Base-by-base conservation (phyloP, 2,329 filamentous ascomycete genomes). In the Aureobasidium sp. region DNA sequence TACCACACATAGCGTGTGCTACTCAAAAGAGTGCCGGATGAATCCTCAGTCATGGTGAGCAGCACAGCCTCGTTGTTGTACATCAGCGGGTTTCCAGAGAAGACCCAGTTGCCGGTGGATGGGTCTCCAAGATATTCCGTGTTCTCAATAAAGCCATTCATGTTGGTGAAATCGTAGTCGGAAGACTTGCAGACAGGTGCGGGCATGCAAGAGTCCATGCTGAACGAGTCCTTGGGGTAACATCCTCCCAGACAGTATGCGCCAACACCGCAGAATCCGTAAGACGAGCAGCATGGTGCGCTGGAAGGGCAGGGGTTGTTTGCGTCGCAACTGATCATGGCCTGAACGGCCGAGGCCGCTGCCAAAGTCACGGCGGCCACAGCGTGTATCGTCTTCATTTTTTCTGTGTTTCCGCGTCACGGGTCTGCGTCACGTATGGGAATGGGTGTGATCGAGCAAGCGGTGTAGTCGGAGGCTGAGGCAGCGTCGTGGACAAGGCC, bases 191-290 rank as follows among this genome's bases (percentile, higher is more conserved):
- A 99, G 34, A 90, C 82, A 6, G 94, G 93, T 62, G 83, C 87
- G 16, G 94, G 90, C 8, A 90, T 86, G 75, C 94, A 99, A 2
- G 93, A 86, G 67, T 95, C 86, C 68, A 97, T 82, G 13, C 84
- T 84, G 78, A 86, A 89, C 52, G 93, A 97, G 77, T 87, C 87
- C 71, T 86, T 83, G 36, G 91, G 90, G 73, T 97, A 93, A 79
- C 94, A 99, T 65, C 94, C 94, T 69, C 94, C 94, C 25, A 99
- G 84, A 72, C 94, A 99, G 82, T 89, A 97, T 61, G 92, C 94
- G 70, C 94, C 94, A 61, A 91, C 86, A 78, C 93, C 94, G 71
- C 94, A 97, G 75, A 60, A 82, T 69, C 90, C 90, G 76, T 97
- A 97, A 76, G 94, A 69, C 11, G 72, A 74, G 59, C 72, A 74